Evolutionary conservation across 768 basidiomycete species (phyloP).

Genomic region (Tephrocybe sp.): DNA sequence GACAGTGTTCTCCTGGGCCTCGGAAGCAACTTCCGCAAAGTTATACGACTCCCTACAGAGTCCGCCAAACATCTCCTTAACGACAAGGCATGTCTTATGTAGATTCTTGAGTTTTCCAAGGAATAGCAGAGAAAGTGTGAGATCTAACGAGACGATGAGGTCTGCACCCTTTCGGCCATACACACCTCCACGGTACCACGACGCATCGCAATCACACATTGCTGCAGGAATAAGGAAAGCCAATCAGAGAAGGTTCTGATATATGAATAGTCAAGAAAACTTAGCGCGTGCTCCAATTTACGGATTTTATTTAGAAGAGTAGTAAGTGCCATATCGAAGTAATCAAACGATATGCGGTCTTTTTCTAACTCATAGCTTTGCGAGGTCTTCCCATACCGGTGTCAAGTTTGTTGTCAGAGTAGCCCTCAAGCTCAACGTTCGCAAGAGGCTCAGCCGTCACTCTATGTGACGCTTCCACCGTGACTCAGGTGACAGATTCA

Average conservation of each 20-base stretch:
- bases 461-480: no score
- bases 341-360: constrained; percentile 75
- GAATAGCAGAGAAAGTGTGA: constrained; percentile 82
- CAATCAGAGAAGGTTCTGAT: background rate
- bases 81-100: constrained; percentile 74
- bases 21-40: constrained; percentile 78
- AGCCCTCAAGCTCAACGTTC: constrained; percentile 81
- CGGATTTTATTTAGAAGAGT: constrained; percentile 94
- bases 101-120: constrained; percentile 95
- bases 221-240: constrained; percentile 35
- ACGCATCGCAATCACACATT: constrained; percentile 92
- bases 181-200: constrained; percentile 96
- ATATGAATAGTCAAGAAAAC: constrained; percentile 33
- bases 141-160: constrained; percentile 69
- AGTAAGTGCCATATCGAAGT: constrained; percentile 94
- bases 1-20: constrained; percentile 65
- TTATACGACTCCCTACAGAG: constrained; percentile 81
- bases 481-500: no score
- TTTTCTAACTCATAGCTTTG: constrained; percentile 86
- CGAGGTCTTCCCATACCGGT: constrained; percentile 89
- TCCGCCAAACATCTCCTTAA: constrained; percentile 65
- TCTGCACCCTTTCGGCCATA: constrained; percentile 90
- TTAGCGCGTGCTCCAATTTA: constrained; percentile 75
- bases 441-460: no score
- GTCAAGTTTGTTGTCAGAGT: constrained; percentile 87